phyloP scores from a whole-genome alignment of 1,284 basidiomycete genomes.

The Takashimella koratensis region DNA sequence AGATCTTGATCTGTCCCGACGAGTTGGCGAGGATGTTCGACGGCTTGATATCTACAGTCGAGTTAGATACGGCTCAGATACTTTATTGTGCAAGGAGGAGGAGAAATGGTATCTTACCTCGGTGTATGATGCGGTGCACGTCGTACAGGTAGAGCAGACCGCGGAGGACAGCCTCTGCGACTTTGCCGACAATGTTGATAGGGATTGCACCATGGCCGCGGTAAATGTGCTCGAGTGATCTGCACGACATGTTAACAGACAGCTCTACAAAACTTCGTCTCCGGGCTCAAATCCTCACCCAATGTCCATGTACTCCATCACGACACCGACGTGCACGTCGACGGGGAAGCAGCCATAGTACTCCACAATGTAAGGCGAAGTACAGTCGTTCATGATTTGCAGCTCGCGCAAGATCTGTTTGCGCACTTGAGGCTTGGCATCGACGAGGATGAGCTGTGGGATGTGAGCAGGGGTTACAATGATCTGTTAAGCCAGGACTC shows the following conservation, averaged over 20 bases:
- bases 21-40: conserved; percentile 96
- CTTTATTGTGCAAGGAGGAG: no score
- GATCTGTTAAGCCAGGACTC: no score
- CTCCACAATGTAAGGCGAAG: conserved; percentile 87
- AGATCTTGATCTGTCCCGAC: conserved; percentile 92
- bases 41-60: conserved; percentile 99
- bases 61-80: no score
- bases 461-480: neutral
- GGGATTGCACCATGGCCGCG: conserved; percentile 86
- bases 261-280: neutral
- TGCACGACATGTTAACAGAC: conserved; percentile 15
- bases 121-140: conserved; percentile 97
- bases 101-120: conserved; percentile 62
- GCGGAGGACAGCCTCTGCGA: conserved; percentile 87
- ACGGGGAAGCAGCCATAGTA: conserved; percentile 95
- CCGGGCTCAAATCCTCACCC: conserved; percentile 46
- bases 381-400: conserved; percentile 98
- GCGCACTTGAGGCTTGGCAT: conserved; percentile 92
- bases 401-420: conserved; percentile 97
- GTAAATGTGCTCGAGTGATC: conserved; percentile 83
- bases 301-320: conserved; percentile 94
- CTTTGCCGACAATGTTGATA: conserved; percentile 82
- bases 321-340: conserved; percentile 97
- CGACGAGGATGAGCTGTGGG: conserved; percentile 86
- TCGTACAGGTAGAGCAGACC: conserved; percentile 98